A percentile compares a stretch with the other conserved stretches of the same genome.
These are phyloP conservation scores for Oenanthe sinensis DNA, from an alignment of 129 eudicot genomes.

Conservation along the genomic window DNA sequence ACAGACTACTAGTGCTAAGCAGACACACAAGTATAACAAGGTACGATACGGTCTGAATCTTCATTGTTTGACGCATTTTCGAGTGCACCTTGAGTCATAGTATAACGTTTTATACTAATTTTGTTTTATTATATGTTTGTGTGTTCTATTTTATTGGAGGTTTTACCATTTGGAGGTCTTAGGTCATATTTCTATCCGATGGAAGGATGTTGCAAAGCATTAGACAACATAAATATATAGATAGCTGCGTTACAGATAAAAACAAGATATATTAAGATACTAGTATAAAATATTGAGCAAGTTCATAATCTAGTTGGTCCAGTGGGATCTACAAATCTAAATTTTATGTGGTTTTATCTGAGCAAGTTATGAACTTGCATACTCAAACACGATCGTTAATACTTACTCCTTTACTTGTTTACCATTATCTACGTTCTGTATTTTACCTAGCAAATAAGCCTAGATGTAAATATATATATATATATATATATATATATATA, in stretches of 20 bases:
- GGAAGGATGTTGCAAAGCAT: conserved; percentile 94
- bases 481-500: no score
- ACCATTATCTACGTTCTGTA: background rate
- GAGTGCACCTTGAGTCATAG: no score
- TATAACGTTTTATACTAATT: no score
- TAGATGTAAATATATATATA: background rate
- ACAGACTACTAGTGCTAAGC: no score
- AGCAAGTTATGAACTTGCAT: background rate
- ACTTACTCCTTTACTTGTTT: background rate
- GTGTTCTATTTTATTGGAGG: no score
- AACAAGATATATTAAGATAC: background rate
- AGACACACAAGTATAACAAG: no score
- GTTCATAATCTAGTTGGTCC: background rate
- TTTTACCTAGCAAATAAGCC: background rate
- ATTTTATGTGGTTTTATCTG: background rate
- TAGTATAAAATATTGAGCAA: conserved; percentile 2
- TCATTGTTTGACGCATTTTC: no score
- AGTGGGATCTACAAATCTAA: background rate
- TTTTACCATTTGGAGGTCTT: no score
- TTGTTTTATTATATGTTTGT: no score
- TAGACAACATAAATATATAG: conserved; percentile 91
- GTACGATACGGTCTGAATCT: no score
- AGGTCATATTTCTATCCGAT: conserved; percentile 63
- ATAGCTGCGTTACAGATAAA: conserved; percentile 85
- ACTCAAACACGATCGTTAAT: background rate